phyloP scores from a whole-genome alignment of 148 eudicot genomes.

The Rheum nobile region DNA sequence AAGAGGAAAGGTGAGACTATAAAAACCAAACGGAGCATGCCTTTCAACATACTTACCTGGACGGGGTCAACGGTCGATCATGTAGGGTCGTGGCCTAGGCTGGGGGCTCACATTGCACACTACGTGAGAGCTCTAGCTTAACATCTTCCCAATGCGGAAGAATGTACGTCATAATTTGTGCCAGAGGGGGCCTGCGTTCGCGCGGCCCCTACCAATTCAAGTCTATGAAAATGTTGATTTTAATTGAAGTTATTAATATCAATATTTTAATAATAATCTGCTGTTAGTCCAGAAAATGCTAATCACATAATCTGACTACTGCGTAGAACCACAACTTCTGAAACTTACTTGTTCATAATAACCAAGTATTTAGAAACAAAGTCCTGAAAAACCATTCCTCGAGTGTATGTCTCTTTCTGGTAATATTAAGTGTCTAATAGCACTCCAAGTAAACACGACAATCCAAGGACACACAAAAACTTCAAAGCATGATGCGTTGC shows the following conservation, averaged over 20 bases:
- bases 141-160: constrained; percentile 14
- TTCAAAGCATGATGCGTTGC: neutral
- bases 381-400: too few species aligned
- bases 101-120: neutral
- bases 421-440: too few species aligned
- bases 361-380: too few species aligned
- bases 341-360: too few species aligned
- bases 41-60: neutral
- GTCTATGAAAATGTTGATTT: too few species aligned
- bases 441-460: neutral
- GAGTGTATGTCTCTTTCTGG: too few species aligned
- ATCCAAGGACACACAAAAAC: neutral
- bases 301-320: too few species aligned
- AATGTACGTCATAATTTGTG: constrained; percentile 75
- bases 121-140: neutral
- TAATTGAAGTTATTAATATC: too few species aligned
- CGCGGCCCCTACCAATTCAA: constrained; percentile 40
- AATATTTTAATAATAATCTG: too few species aligned
- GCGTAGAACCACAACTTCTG: too few species aligned
- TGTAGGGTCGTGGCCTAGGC: neutral
- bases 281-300: too few species aligned
- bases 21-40: neutral
- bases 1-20: neutral
- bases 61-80: neutral
- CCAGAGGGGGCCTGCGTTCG: constrained; percentile 66